Conservation (phyloP, 176 grass and related monocot genomes). For the Lolium perenne region DNA sequence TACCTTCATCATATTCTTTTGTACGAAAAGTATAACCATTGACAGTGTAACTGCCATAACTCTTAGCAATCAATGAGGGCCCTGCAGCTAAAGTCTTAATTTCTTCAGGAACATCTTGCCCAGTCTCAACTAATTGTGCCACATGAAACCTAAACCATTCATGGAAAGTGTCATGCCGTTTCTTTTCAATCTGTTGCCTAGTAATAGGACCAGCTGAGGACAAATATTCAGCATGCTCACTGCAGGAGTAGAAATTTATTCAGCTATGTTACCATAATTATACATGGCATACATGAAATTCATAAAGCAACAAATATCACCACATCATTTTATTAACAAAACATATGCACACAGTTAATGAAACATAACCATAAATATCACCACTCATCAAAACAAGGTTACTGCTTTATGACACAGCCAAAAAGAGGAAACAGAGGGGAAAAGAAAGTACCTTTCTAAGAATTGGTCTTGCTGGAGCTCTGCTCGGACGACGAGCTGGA, state of each 20-base stretch:
- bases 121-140: background rate
- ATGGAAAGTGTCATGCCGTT: too few species aligned
- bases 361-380: too few species aligned
- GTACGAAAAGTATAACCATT: constrained; percentile 3
- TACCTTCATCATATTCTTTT: constrained; percentile 2
- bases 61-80: background rate
- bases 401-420: too few species aligned
- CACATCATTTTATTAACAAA: too few species aligned
- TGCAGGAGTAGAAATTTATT: background rate
- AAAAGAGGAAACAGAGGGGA: too few species aligned
- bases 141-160: background rate
- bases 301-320: background rate
- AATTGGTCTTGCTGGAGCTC: too few species aligned
- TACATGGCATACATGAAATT: background rate
- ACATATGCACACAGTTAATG: too few species aligned
- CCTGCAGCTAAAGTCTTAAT: background rate
- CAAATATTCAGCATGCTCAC: background rate
- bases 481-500: too few species aligned
- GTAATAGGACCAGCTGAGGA: too few species aligned
- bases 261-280: background rate
- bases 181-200: too few species aligned
- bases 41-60: background rate
- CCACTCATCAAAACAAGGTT: too few species aligned
- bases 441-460: too few species aligned
- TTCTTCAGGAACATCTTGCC: background rate